A percentile compares a stretch with the other conserved stretches of the same genome.
These are phyloP conservation scores for Sphaerulina vaccinii DNA, from an alignment of 2,329 filamentous ascomycete species.

Conservation along the genomic window DNA sequence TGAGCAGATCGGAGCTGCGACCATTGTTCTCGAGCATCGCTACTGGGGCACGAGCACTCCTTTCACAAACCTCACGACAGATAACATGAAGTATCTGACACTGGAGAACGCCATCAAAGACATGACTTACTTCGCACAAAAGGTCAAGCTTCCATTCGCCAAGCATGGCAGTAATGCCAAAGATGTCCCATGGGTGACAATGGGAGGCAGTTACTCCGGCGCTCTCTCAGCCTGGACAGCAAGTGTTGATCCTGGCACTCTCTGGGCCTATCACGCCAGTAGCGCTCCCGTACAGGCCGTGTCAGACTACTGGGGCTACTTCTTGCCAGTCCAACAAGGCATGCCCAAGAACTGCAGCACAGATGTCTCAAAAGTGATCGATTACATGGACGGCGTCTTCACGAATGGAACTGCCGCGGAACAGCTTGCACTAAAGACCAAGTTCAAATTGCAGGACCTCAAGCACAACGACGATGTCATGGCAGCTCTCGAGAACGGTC, in stretches of 20 bases:
- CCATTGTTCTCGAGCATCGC: slow-evolving; percentile 58
- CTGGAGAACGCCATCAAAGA: slow-evolving; percentile 56
- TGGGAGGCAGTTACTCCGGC: slow-evolving; percentile 58
- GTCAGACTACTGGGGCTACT: slow-evolving; percentile 60
- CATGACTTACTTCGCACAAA: slow-evolving; percentile 55
- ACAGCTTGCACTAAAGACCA: slow-evolving; percentile 48
- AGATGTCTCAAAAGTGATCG: slow-evolving; percentile 53
- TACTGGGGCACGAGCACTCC: slow-evolving; percentile 60
- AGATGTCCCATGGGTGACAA: slow-evolving; percentile 56
- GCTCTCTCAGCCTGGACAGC: slow-evolving; percentile 58
- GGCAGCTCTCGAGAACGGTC: slow-evolving; percentile 54
- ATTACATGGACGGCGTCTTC: slow-evolving; percentile 47
- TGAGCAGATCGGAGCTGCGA: slow-evolving; percentile 54
- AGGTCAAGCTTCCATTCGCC: slow-evolving; percentile 55
- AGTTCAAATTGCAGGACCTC: slow-evolving; percentile 54
- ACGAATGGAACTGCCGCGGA: slow-evolving; percentile 32
- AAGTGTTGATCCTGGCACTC: slow-evolving; percentile 53
- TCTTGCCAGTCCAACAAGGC: slow-evolving; percentile 55
- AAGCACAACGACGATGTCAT: slow-evolving; percentile 55
- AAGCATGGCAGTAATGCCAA: slow-evolving; percentile 49
- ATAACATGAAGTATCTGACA: slow-evolving; percentile 56
- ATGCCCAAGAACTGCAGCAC: slow-evolving; percentile 60
- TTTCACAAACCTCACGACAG: slow-evolving; percentile 50
- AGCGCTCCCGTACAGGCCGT: slow-evolving; percentile 58
- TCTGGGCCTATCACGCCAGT: slow-evolving; percentile 61